Percentiles rank a stretch among this genome's conserved stretches.
These are phyloP conservation scores for Dillenia turbinata DNA, from an alignment of 164 flowering plant species.

Conservation along the genomic window DNA sequence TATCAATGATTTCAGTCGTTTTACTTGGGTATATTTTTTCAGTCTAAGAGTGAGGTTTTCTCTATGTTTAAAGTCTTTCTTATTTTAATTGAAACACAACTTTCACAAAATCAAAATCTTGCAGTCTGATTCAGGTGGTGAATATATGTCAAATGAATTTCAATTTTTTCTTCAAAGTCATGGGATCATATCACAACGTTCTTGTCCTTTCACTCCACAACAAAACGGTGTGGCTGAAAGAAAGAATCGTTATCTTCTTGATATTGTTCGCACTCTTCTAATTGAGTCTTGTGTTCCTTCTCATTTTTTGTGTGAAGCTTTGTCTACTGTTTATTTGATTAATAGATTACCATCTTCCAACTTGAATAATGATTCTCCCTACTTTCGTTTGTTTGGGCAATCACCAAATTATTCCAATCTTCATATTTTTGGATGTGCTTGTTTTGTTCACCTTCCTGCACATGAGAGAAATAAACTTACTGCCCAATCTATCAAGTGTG, in stretches of 20 bases:
- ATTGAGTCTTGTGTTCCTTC: too few relatives aligned
- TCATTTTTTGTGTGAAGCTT: too few relatives aligned
- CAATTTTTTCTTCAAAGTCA: neutral
- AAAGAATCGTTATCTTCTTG: neutral
- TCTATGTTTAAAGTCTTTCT: neutral
- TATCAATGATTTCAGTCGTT: conserved; percentile 1
- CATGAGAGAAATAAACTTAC: too few relatives aligned
- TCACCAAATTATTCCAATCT: too few relatives aligned
- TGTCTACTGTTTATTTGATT: too few relatives aligned
- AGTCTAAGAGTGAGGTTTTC: neutral
- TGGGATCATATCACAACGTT: neutral
- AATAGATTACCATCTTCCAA: too few relatives aligned
- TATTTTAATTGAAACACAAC: neutral
- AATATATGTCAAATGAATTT: neutral
- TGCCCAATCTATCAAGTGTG: too few relatives aligned
- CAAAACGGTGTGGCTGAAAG: neutral
- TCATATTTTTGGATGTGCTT: too few relatives aligned
- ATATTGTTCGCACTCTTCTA: too few relatives aligned
- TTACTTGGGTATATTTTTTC: conserved; percentile 5
- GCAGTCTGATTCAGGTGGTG: neutral
- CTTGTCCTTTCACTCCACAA: conserved; percentile 7
- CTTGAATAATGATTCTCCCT: too few relatives aligned
- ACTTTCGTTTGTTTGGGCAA: too few relatives aligned
- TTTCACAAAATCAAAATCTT: neutral
- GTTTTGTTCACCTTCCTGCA: too few relatives aligned